Evolutionary conservation across 2,329 filamentous ascomycete species (phyloP).

Genomic region (Fusarium concolor): DNA sequence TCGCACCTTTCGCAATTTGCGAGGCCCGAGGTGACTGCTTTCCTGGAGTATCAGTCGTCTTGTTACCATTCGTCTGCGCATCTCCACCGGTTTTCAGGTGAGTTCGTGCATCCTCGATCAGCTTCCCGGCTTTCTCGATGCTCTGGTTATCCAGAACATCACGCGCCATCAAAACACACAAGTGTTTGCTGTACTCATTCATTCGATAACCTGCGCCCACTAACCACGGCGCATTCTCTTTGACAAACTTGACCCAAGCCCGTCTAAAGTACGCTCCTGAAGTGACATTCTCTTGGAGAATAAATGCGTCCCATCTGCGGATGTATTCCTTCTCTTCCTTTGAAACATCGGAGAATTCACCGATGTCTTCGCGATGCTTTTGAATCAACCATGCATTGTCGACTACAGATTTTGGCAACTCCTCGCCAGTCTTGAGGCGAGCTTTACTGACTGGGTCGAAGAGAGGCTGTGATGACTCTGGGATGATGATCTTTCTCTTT

Average conservation of each 20-base stretch:
- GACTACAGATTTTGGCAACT: constrained; percentile 57
- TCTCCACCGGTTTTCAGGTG: constrained; percentile 33
- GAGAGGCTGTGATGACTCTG: constrained; percentile 63
- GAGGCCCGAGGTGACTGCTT: constrained; percentile 50
- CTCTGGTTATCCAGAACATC: constrained; percentile 59
- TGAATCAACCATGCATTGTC: constrained; percentile 68
- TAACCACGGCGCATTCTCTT: constrained; percentile 65
- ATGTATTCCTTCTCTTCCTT: constrained; percentile 68
- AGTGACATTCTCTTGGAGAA: constrained; percentile 63
- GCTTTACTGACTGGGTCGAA: constrained; percentile 69
- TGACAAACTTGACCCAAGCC: constrained; percentile 64
- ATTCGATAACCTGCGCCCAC: constrained; percentile 59
- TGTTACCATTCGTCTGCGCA: constrained; percentile 21
- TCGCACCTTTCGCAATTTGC: constrained; percentile 56
- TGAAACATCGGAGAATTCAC: constrained; percentile 68
- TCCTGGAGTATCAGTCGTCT: constrained; percentile 26
- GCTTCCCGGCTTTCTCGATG: constrained; percentile 56
- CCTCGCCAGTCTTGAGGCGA: constrained; percentile 60
- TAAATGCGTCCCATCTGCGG: constrained; percentile 68
- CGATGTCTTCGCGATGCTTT: constrained; percentile 68
- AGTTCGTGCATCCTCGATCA: constrained; percentile 58
- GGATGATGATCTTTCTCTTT: constrained; percentile 56
- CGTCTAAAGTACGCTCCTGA: constrained; percentile 64
- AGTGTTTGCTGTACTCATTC: constrained; percentile 67
- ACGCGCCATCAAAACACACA: constrained; percentile 62